These are phyloP conservation scores for Fusarium nematophilum DNA, from an alignment of 2,329 filamentous ascomycete species.

Conservation along the genomic window DNA sequence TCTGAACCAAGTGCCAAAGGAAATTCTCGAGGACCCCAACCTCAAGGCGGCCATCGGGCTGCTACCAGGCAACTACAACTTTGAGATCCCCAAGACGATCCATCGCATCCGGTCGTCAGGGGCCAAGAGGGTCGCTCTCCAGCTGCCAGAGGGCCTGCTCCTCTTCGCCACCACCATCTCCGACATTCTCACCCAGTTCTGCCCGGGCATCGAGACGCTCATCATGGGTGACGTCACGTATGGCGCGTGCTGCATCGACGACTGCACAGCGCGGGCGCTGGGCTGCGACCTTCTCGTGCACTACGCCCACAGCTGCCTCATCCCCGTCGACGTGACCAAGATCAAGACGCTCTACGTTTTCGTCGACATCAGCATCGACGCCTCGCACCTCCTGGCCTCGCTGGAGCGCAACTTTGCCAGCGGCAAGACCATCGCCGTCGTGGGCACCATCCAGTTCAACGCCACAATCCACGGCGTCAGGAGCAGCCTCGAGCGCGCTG, in stretches of 20 bases:
- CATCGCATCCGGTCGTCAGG: constrained; percentile 86
- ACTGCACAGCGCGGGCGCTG: constrained; percentile 93
- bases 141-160: constrained; percentile 95
- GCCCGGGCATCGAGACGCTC: constrained; percentile 87
- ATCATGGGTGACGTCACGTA: constrained; percentile 99
- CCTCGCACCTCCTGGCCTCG: constrained; percentile 84
- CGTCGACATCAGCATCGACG: constrained; percentile 97
- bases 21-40: constrained; percentile 85
- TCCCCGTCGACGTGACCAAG: constrained; percentile 94
- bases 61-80: constrained; percentile 95
- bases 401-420: constrained; percentile 88
- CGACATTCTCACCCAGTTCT: constrained; percentile 95
- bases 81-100: constrained; percentile 98
- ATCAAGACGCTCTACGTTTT: constrained; percentile 99
- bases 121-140: constrained; percentile 88
- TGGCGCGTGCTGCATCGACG: constrained; percentile 97
- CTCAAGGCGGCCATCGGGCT: constrained; percentile 89
- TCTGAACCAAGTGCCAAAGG: constrained; percentile 89
- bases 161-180: constrained; percentile 98
- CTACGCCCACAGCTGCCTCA: constrained; percentile 96
- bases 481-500: constrained; percentile 80
- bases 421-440: constrained; percentile 89
- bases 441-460: constrained; percentile 99
- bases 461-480: constrained; percentile 91
- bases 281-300: constrained; percentile 96